Evolutionary conservation across 208 protist species (phyloP), one percentile per base, ranked within the genome.

Genomic region (Acanthamoeba culbertsoni): DNA sequence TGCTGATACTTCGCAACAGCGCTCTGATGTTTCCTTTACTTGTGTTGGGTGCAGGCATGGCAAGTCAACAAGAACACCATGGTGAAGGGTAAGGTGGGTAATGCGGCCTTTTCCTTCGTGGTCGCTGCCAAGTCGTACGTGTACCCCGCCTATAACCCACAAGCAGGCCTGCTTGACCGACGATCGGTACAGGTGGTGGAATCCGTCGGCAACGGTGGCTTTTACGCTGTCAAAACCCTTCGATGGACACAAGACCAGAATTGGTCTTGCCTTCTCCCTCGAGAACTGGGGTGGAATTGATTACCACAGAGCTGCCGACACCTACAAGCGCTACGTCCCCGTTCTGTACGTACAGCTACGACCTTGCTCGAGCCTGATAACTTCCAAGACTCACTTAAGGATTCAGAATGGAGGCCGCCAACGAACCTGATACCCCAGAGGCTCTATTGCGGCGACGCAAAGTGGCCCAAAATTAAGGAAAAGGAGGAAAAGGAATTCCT

Each of bases 51-150:
- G 5, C 68, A 77, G 68, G 68, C 68, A n/a, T 77, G 68, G 68
- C 68, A 77, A 48, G 68, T 77, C 68, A 77, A 77, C 68, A 77
- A 77, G 68, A 77, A 77, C 68, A 46, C 37, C 37, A 28, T 77
- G 68, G 18, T 77, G 5, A 77, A 77, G 68, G 68, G 68, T 40
- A 77, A 77, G 42, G 31, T 77, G 5, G 42, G 42, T 20, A 48
- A 77, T 40, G 42, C 68, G 4, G 68, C 68, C 6, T 46, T 77
- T 8, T 77, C 68, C 1, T 23, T 77, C 37, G 2, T 77, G 18
- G 33, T 77, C 14, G 68, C 68, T 12, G 68, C 20, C 68, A 77
- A 77, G 46, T 77, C 68, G 68, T 77, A 77, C 68, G 35, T 8
- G 35, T 1, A 10, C 26, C 35, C 8, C 35, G 14, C 2, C n/a